Evolutionary conservation across 257 asterid species (phyloP), one percentile per base, ranked within the genome.

Genomic region (Gardenia jasminoides): DNA sequence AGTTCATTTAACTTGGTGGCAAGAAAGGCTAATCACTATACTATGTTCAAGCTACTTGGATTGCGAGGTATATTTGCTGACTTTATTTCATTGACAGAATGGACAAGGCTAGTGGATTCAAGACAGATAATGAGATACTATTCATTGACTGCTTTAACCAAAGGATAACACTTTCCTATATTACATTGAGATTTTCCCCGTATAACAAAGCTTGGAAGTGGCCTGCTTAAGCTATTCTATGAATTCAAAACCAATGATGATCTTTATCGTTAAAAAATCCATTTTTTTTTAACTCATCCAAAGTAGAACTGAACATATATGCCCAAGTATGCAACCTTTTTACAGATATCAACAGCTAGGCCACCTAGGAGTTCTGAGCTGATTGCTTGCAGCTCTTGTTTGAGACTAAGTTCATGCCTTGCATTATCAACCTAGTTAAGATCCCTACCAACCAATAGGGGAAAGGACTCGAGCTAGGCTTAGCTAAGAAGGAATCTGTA

Each of bases 21-120:
- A 26, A 59, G 26, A 66, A 41, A 52, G 58, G 67, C 81, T 78
- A 52, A 11, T 13, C 31, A 43, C 50, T 58, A 41, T 8, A 70
- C 76, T 70, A 69, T 71, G 69, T 78, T 58, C 80, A 52, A 26
- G 31, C 74, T 50, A 48, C 67, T 67, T 48, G 80, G 80, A 77
- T 19, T 77, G 64, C 62, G 10, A 67, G 46, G 78, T 16, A 74
- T 74, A 58, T 58, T 75, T 33, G 24, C 69, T 58, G 10, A 12
- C 41, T 22, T 15, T 50, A 17, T 28, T 48, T 2, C 10, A 50
- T 67, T 22, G 20, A 77, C 54, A 20, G 33, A 77, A n/a, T n/a
- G 73, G 44, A 52, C 75, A 33, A 67, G 47, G 7, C 30, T 22
- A 12, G 47, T 10, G 11, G 33, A 47, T 36, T 67, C 80, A 67